Evolutionary conservation across 2,329 filamentous ascomycete species (phyloP), one percentile per base, ranked within the genome.

Genomic region (Botrytis aclada): DNA sequence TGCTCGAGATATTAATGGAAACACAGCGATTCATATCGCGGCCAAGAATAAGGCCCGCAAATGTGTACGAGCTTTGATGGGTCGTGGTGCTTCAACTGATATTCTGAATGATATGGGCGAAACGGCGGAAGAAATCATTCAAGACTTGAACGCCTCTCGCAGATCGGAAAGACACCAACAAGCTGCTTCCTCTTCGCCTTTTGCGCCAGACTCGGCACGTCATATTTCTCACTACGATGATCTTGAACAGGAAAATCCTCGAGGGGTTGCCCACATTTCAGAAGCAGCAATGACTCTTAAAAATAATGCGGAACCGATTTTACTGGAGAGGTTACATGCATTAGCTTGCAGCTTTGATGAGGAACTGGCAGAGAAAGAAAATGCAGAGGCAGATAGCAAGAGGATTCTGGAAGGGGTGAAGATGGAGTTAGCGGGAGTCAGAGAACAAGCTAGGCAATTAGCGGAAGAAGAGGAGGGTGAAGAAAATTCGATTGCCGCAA

Each of bases 1-100:
- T 78, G 87, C 90, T 14, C 93, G 94, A 79, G 95, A 99, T 81
- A 85, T 90, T 41, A 91, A 94, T 58, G 95, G 95, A 58, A 97
- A 99, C 81, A 98, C 96, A 0, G 95, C 96, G 4, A 82, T 92
- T 69, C 90, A 92, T 74, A 84, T 92, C 12, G 89, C 90, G 0
- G 94, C 95, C 16, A 90, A 94, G 79, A 91, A 93, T 73, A 93
- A 94, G 72, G 94, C 95, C 29, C 90, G 94, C 62, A 97, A 98
- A 78, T 97, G 95, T 77, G 91, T 97, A 72, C 92, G 96, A 83
- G 86, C 90, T 84, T 82, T 94, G 84, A 82, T 95, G 81, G 90
- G 90, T 47, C 91, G 95, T 69, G 94, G 95, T 74, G 95, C 95
- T 5, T 89, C 91, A 4, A 92, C 94, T 0, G 91, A 97, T 78